These are phyloP conservation scores for Musa balbisiana DNA, from an alignment of 202 grass and related monocot genomes.

Conservation along the genomic window DNA sequence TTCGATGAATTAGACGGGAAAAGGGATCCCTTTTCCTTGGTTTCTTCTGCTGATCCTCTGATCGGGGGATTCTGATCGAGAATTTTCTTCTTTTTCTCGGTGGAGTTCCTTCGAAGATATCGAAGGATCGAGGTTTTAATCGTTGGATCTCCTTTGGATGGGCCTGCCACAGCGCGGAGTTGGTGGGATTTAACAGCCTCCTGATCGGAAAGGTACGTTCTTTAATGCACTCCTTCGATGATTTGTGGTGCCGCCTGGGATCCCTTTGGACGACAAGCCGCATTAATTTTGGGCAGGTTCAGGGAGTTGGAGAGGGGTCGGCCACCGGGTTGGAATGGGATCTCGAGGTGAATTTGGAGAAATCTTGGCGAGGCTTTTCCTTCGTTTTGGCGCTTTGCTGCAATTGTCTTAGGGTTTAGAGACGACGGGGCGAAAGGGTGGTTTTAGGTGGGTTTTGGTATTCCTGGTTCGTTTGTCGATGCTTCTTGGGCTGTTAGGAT, in stretches of 20 bases:
- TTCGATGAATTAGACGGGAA: background rate
- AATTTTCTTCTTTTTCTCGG: background rate
- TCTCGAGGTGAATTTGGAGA: background rate
- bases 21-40: background rate
- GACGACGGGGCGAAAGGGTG: background rate
- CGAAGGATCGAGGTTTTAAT: conserved; percentile 19
- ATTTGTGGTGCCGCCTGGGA: background rate
- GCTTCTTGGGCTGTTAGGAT: background rate
- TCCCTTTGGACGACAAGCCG: background rate
- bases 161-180: conserved; percentile 16
- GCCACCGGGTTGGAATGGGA: background rate
- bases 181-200: conserved; percentile 11
- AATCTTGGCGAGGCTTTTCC: background rate
- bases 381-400: background rate
- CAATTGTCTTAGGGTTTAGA: background rate
- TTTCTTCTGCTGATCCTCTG: background rate
- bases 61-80: background rate
- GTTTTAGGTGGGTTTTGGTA: background rate
- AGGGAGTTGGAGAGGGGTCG: background rate
- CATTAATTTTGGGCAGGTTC: conserved; percentile 13
- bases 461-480: background rate
- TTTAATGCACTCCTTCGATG: conserved; percentile 23
- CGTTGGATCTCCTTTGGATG: conserved; percentile 27
- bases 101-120: background rate
- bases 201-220: conserved; percentile 32